These are phyloP conservation scores for Pichia cephalocereana DNA, from an alignment of 805 yeast genomes.

Conservation along the genomic window DNA sequence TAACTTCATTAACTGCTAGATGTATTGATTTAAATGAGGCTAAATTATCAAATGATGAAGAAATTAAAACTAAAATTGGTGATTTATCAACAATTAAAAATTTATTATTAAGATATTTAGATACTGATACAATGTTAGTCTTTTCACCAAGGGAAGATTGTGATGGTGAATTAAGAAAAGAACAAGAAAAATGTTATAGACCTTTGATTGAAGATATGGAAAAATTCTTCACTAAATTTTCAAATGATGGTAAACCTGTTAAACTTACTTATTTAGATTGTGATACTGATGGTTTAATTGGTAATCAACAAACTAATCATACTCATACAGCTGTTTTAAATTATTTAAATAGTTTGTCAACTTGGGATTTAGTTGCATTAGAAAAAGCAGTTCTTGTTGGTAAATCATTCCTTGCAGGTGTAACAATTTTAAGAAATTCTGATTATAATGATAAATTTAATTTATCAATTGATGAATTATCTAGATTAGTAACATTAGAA, in stretches of 20 bases:
- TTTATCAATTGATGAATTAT: constrained; percentile 56
- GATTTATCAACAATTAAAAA: constrained; percentile 46
- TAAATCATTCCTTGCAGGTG: constrained; percentile 80
- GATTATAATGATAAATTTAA: constrained; percentile 21
- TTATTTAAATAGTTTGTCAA: constrained; percentile 55
- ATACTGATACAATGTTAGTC: constrained; percentile 87
- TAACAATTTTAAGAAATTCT: constrained; percentile 47
- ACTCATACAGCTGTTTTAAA: constrained; percentile 52
- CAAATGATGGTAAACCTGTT: constrained; percentile 24
- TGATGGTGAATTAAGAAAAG: constrained; percentile 69
- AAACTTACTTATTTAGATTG: constrained; percentile 61
- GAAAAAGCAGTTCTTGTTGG: constrained; percentile 84
- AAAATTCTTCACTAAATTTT: constrained; percentile 38
- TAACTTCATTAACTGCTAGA: constrained; percentile 81
- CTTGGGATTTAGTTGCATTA: constrained; percentile 78
- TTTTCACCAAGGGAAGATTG: constrained; percentile 75
- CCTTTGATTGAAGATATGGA: constrained; percentile 70
- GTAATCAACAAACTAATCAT: constrained; percentile 59
- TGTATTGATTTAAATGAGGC: constrained; percentile 63
- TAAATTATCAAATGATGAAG: constrained; percentile 32
- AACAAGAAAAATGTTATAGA: constrained; percentile 69
- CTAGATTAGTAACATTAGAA: constrained; percentile 73
- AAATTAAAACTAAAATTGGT: constrained; percentile 53
- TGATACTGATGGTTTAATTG: constrained; percentile 71
- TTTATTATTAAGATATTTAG: constrained; percentile 70